phyloP scores from a whole-genome alignment of 2,329 filamentous ascomycete genomes.

The Beauveria bassiana region DNA sequence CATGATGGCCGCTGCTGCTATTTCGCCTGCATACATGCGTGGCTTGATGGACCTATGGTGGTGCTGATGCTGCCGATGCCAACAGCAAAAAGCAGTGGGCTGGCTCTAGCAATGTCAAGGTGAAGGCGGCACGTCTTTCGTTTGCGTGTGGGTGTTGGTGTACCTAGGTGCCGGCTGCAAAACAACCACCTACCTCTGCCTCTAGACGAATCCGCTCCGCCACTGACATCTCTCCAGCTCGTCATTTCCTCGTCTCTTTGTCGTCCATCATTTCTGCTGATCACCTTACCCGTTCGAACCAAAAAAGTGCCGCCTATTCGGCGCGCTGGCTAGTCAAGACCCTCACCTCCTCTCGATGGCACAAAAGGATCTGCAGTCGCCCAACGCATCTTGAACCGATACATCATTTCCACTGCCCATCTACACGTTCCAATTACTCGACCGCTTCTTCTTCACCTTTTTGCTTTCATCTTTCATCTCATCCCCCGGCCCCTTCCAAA shows the following conservation, averaged over 20 bases:
- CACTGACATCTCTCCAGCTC: neutral
- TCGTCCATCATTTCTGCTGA: neutral
- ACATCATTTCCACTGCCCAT: neutral
- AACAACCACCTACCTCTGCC: neutral
- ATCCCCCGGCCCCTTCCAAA: neutral
- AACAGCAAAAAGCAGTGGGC: too few relatives aligned
- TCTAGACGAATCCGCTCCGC: neutral
- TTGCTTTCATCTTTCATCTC: neutral
- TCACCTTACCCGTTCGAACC: neutral
- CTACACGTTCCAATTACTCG: neutral
- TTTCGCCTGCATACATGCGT: neutral
- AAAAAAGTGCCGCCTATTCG: neutral
- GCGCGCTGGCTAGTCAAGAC: neutral
- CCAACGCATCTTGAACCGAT: slow-evolving; percentile 1
- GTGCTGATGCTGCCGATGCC: too few relatives aligned
- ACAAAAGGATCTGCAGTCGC: slow-evolving; percentile 1
- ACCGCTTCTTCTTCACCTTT: neutral
- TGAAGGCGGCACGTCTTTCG: too few relatives aligned
- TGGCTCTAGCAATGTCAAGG: too few relatives aligned
- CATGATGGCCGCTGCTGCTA: too few relatives aligned
- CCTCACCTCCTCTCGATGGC: neutral
- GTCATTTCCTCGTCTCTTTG: neutral
- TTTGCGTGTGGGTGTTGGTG: too few relatives aligned
- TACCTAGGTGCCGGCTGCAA: too few relatives aligned
- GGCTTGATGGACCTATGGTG: neutral